Percentiles rank a stretch among this genome's conserved stretches.
phyloP scores from a whole-genome alignment of 495 filamentous ascomycete genomes.

The Tuber indicum region DNA sequence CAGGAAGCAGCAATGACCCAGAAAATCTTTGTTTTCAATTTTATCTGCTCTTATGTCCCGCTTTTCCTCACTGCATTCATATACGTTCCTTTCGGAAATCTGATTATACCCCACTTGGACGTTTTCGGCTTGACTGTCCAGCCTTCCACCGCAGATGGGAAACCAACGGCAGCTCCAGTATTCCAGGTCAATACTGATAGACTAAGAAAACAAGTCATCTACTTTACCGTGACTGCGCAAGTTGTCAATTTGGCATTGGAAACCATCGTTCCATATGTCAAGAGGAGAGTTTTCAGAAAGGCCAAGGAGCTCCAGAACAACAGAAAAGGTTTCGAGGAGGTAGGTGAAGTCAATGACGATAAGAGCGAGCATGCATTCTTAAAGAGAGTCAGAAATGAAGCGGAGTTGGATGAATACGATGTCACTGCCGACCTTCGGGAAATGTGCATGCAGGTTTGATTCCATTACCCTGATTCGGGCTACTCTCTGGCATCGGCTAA shows the following conservation, averaged over 20 bases:
- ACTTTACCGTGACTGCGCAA: constrained; percentile 94
- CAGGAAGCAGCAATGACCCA: constrained; percentile 76
- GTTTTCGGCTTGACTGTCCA: constrained; percentile 72
- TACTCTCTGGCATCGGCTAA: constrained; percentile 9
- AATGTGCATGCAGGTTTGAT: constrained; percentile 81
- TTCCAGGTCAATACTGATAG: constrained; percentile 82
- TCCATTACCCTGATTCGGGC: constrained; percentile 6
- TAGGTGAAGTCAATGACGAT: constrained; percentile 50
- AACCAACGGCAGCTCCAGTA: constrained; percentile 55
- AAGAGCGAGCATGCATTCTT: constrained; percentile 73
- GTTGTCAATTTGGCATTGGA: constrained; percentile 83
- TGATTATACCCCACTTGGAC: constrained; percentile 84
- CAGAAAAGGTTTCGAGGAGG: constrained; percentile 44
- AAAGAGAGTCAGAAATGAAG: constrained; percentile 72
- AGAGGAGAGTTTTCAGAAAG: constrained; percentile 64
- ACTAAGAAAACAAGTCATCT: constrained; percentile 87
- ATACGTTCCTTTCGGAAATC: constrained; percentile 85
- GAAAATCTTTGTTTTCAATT: constrained; percentile 94
- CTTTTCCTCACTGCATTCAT: constrained; percentile 92
- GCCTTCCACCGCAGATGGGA: constrained; percentile 62
- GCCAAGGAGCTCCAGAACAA: constrained; percentile 65
- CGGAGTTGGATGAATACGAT: constrained; percentile 79
- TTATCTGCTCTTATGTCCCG: constrained; percentile 91
- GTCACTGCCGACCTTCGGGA: constrained; percentile 83
- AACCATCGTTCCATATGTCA: constrained; percentile 75